Evolutionary conservation across 2,329 filamentous ascomycete species (phyloP), one percentile per base, ranked within the genome.

Genomic region (Colletotrichum sp.): DNA sequence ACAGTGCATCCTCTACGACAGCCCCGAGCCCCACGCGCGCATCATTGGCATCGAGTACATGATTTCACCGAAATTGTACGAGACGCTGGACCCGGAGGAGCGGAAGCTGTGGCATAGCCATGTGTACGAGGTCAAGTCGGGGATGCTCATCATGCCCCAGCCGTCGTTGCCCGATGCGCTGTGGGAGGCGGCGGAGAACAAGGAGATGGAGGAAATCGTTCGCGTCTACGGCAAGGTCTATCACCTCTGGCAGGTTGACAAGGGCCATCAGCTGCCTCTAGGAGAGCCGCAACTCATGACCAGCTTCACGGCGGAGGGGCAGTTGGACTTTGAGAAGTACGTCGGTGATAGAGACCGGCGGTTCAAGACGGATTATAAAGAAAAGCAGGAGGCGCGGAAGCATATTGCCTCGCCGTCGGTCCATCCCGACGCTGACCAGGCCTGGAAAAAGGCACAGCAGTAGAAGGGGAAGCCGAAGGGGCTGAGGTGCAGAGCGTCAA

Each of bases 21-120:
- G 91, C 0, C 89, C 93, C 0, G 87, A 88, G 1, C 87, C 91
- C 9, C 90, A 91, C 30, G 95, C 95, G 0, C 90, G 93, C 1
- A 89, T 98, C 21, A 95, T 98, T 76, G 95, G 95, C 10, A 89
- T 97, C 79, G 95, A 98, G 83, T 97, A 97, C 87, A 96, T 97
- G 94, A 92, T 98, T 79, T 93, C 93, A 0, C 90, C 92, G 0
- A 86, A 87, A 5, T 85, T 97, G 1, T 97, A 93, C 85, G 87
- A 90, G 48, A 91, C 90, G 0, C 90, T 98, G 0, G 89, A 91
- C 2, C 61, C 84, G 0, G 90, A 93, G 24, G 95, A 98, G 85
- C 91, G 94, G 48, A 90, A 90, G 66, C 88, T 96, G 2, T 97
- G 95, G 95, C 95, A 97, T 84, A 93, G 91, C n/a, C 91, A 92